These are phyloP conservation scores for Volvox africanus DNA, from an alignment of 139 green algal species.

Conservation along the genomic window DNA sequence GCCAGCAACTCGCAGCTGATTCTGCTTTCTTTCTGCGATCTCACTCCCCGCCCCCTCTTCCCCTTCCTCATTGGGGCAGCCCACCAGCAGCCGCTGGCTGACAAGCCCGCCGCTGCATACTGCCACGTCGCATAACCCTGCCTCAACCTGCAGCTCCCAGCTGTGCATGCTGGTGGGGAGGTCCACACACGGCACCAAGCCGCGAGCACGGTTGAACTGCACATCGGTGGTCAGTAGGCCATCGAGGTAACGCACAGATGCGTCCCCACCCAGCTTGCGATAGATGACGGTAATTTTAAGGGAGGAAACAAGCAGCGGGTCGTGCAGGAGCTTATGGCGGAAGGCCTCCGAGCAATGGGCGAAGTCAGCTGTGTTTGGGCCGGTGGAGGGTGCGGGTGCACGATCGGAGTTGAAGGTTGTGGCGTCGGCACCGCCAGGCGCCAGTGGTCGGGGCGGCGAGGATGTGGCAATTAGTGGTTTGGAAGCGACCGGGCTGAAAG, in stretches of 20 bases:
- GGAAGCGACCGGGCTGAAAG: neutral
- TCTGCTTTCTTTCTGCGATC: neutral
- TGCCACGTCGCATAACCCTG: conserved; percentile 35
- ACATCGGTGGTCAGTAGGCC: conserved; percentile 24
- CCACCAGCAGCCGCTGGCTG: conserved; percentile 44
- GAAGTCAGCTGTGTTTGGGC: neutral
- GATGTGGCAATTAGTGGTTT: neutral
- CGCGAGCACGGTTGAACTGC: neutral
- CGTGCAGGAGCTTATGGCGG: conserved; percentile 1
- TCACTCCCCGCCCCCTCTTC: neutral
- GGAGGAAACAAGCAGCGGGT: neutral
- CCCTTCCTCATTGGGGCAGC: neutral
- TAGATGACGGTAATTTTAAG: neutral
- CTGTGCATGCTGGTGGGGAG: neutral
- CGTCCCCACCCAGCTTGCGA: conserved; percentile 1
- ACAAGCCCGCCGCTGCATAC: conserved; percentile 53
- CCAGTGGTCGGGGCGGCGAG: neutral
- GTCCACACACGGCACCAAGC: conserved; percentile 40
- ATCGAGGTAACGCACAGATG: neutral
- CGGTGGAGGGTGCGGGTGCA: neutral
- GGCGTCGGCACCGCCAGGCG: neutral
- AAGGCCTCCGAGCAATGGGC: conserved; percentile 32
- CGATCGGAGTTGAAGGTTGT: neutral
- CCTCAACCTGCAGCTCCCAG: conserved; percentile 40
- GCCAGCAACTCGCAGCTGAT: neutral